Evolutionary conservation across 495 filamentous ascomycete species (phyloP).

Genomic region (Aspergillus ellipticus): DNA sequence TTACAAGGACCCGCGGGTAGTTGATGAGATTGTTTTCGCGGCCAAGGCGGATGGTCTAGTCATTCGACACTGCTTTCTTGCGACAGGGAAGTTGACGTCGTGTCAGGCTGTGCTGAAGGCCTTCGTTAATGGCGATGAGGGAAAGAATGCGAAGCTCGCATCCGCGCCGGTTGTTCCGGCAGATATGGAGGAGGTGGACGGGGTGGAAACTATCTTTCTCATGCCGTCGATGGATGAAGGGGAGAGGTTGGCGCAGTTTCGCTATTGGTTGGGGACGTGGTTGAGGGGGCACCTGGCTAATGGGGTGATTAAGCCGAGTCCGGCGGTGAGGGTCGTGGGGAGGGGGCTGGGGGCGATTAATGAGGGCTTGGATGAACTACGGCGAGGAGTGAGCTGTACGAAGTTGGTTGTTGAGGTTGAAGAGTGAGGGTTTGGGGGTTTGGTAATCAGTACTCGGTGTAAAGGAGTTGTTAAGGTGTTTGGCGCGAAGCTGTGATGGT

Average conservation of each 20-base stretch:
- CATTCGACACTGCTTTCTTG: slow-evolving; percentile 41
- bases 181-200: slow-evolving; percentile 28
- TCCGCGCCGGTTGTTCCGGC: slow-evolving; percentile 31
- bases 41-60: slow-evolving; percentile 37
- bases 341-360: slow-evolving; percentile 42
- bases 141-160: slow-evolving; percentile 31
- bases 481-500: too few relatives aligned
- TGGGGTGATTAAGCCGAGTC: slow-evolving; percentile 41
- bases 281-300: slow-evolving; percentile 37
- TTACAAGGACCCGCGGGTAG: slow-evolving; percentile 42
- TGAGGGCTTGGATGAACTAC: slow-evolving; percentile 39
- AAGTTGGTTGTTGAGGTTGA: slow-evolving; percentile 46
- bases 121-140: slow-evolving; percentile 20
- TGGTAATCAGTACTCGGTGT: too few relatives aligned
- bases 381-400: slow-evolving; percentile 43
- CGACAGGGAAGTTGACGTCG: slow-evolving; percentile 27
- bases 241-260: slow-evolving; percentile 34
- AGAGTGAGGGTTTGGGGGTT: slow-evolving; percentile 19
- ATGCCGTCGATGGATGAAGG: slow-evolving; percentile 28
- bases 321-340: slow-evolving; percentile 39
- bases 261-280: slow-evolving; percentile 41
- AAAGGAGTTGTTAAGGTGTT: background rate
- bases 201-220: slow-evolving; percentile 40
- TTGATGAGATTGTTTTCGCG: slow-evolving; percentile 38
- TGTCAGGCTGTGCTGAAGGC: slow-evolving; percentile 39